Conservation (phyloP, 2,329 filamentous ascomycete genomes). For the Didymella sp. region DNA sequence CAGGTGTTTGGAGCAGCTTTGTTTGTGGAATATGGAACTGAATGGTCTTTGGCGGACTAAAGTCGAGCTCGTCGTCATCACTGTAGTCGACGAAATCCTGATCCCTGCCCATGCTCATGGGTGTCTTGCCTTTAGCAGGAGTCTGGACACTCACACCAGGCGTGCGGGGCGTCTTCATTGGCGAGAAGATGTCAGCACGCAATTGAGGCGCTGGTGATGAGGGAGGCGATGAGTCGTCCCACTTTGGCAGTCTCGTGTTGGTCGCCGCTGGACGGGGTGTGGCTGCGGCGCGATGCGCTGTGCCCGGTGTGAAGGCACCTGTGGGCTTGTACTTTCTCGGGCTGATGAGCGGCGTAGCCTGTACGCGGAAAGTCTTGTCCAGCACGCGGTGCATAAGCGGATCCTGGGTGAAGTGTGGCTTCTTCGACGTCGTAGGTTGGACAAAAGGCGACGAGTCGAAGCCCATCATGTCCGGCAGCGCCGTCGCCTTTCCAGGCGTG, state of each 20-base stretch:
- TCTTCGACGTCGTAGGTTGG: conserved; percentile 49
- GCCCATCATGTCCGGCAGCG: conserved; percentile 53
- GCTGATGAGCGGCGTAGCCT: conserved; percentile 86
- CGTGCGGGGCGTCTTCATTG: conserved; percentile 69
- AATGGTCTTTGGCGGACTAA: conserved; percentile 93
- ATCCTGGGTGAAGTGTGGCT: conserved; percentile 61
- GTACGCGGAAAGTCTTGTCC: conserved; percentile 93
- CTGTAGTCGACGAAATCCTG: conserved; percentile 72
- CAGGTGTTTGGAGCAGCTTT: conserved; percentile 79
- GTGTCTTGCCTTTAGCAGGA: conserved; percentile 58
- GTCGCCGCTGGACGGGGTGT: conserved; percentile 34
- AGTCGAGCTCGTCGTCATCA: conserved; percentile 66
- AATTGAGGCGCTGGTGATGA: conserved; percentile 76
- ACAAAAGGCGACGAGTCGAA: conserved; percentile 61
- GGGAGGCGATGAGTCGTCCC: conserved; percentile 56
- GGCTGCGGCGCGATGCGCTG: conserved; percentile 38
- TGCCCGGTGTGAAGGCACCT: conserved; percentile 48
- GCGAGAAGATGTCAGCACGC: conserved; percentile 85
- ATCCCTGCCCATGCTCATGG: conserved; percentile 59
- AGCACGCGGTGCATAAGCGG: conserved; percentile 88
- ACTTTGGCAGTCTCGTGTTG: conserved; percentile 30
- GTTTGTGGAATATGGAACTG: conserved; percentile 82
- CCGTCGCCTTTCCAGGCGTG: conserved; percentile 46
- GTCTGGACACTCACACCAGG: conserved; percentile 86
- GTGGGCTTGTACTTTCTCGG: conserved; percentile 55